Evolutionary conservation across 139 green algal species (phyloP).

Genomic region (Coccomyxa sp.): DNA sequence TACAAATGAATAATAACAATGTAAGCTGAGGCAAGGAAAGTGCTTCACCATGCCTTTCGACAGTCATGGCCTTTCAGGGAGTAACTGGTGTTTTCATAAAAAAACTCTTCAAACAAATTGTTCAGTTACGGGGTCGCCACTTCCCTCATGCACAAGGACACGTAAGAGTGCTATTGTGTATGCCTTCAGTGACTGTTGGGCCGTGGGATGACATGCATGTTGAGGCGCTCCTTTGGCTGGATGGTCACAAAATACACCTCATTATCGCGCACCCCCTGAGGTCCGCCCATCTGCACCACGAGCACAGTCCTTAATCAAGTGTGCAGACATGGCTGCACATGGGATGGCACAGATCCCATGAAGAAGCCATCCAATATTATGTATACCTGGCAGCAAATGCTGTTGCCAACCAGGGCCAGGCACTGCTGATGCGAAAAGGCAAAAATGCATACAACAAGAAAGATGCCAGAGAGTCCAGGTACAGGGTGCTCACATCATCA

Average conservation of each 20-base stretch:
- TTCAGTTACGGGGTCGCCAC: too few relatives aligned
- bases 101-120: too few relatives aligned
- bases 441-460: not conserved
- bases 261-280: not conserved
- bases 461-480: not conserved
- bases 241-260: constrained; percentile 2
- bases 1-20: too few relatives aligned
- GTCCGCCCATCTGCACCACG: not conserved
- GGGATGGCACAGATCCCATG: not conserved
- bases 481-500: not conserved
- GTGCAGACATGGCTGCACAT: not conserved
- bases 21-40: too few relatives aligned
- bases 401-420: not conserved
- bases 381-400: not conserved
- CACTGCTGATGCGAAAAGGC: not conserved
- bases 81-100: too few relatives aligned
- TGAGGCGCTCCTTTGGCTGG: not conserved
- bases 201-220: constrained; percentile 4
- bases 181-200: too few relatives aligned
- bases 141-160: too few relatives aligned
- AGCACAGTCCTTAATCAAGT: not conserved
- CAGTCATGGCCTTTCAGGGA: too few relatives aligned
- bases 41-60: too few relatives aligned
- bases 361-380: not conserved
- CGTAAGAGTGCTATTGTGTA: too few relatives aligned